A percentile compares a stretch with the other conserved stretches of the same genome.
phyloP scores from a whole-genome alignment of 164 flowering plant species.

The Magnolia changhungtana region DNA sequence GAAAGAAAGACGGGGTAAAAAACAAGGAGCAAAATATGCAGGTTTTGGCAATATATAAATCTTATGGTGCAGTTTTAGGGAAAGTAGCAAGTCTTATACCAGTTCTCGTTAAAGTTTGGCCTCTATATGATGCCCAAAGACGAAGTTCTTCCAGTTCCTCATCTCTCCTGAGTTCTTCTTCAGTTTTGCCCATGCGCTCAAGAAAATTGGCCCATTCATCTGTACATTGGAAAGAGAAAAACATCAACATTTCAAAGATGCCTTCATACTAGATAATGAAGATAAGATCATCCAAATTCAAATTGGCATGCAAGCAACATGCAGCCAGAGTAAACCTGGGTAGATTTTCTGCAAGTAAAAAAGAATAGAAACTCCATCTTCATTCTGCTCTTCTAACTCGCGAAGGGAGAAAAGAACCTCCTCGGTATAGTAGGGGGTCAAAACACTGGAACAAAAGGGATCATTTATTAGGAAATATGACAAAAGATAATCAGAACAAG shows the following conservation, averaged over 20 bases:
- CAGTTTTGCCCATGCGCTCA: conserved; percentile 55
- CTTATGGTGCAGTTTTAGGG: neutral
- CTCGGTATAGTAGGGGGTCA: conserved; percentile 90
- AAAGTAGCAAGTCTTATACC: conserved; percentile 35
- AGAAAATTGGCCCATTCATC: conserved; percentile 97
- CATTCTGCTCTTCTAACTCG: conserved; percentile 70
- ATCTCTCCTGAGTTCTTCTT: conserved; percentile 53
- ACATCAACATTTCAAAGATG: neutral
- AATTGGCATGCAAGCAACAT: neutral
- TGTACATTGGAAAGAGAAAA: conserved; percentile 19
- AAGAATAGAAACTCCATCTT: conserved; percentile 93
- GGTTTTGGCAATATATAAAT: neutral
- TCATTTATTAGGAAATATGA: too few relatives aligned
- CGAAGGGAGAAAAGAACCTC: conserved; percentile 85
- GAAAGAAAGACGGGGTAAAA: neutral
- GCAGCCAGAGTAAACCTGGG: conserved; percentile 53
- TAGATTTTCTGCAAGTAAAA: conserved; percentile 94
- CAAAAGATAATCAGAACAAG: too few relatives aligned
- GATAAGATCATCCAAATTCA: neutral
- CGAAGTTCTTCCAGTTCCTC: conserved; percentile 74
- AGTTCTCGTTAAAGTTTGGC: conserved; percentile 90
- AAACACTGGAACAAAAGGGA: conserved; percentile 49
- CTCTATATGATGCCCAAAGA: conserved; percentile 96
- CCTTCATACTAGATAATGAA: neutral
- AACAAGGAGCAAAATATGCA: neutral